A percentile compares a stretch with the other conserved stretches of the same genome.
phyloP scores from a whole-genome alignment of 352 stramenopile genomes.

The Plasmopara muralis region DNA sequence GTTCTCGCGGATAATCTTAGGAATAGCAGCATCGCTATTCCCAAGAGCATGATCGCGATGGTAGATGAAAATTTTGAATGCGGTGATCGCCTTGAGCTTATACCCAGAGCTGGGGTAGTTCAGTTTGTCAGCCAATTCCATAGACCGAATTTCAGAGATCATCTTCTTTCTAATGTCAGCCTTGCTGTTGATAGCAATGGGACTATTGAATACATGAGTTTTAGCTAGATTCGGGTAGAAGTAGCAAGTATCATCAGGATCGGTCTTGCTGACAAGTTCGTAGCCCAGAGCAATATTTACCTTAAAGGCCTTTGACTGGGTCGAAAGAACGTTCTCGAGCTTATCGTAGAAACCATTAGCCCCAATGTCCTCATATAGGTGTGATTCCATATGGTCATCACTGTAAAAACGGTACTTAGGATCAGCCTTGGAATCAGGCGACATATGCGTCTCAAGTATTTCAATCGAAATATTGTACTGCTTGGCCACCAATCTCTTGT shows the following conservation, averaged over 20 bases:
- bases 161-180: constrained; percentile 10
- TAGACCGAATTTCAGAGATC: constrained; percentile 12
- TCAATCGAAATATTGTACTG: too few relatives aligned
- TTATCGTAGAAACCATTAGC: too few relatives aligned
- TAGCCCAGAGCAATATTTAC: background rate
- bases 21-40: constrained; percentile 3
- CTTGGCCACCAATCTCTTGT: background rate
- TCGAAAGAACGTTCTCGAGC: too few relatives aligned
- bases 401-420: too few relatives aligned
- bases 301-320: background rate
- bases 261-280: constrained; percentile 8
- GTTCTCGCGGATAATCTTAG: background rate
- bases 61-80: constrained; percentile 16
- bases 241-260: constrained; percentile 2
- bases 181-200: constrained; percentile 14
- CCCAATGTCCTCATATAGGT: too few relatives aligned
- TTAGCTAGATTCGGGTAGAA: constrained; percentile 15
- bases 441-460: too few relatives aligned
- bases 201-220: constrained; percentile 33
- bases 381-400: too few relatives aligned
- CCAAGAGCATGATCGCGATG: constrained; percentile 16
- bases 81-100: constrained; percentile 13
- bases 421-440: too few relatives aligned
- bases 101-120: constrained; percentile 12
- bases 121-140: constrained; percentile 16